These are phyloP conservation scores for Aspergillus haitiensis DNA, from an alignment of 495 filamentous ascomycete genomes.

Conservation along the genomic window DNA sequence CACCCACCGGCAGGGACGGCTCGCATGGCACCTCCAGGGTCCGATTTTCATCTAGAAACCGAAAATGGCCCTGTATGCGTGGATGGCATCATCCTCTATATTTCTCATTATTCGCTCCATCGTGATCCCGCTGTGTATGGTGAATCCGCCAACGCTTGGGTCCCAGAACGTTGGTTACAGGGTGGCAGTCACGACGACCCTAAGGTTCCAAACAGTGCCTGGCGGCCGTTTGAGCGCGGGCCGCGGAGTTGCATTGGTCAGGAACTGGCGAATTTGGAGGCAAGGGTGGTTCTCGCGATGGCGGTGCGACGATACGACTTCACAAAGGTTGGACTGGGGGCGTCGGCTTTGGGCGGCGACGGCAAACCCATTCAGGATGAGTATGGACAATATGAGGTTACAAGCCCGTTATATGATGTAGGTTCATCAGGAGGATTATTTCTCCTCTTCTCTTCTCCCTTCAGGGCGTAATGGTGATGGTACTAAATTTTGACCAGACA, in stretches of 20 bases:
- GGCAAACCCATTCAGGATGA: slow-evolving; percentile 30
- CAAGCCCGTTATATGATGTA: slow-evolving; percentile 47
- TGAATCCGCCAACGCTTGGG: slow-evolving; percentile 19
- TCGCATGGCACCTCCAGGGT: slow-evolving; percentile 34
- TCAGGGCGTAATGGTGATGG: not conserved
- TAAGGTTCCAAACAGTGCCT: slow-evolving; percentile 34
- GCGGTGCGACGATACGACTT: slow-evolving; percentile 44
- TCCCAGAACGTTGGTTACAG: slow-evolving; percentile 29
- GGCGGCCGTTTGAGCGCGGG: slow-evolving; percentile 50
- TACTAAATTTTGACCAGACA: slow-evolving; percentile 11
- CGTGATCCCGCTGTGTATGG: slow-evolving; percentile 26
- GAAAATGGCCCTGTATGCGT: slow-evolving; percentile 36
- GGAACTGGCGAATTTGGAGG: slow-evolving; percentile 46
- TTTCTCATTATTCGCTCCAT: slow-evolving; percentile 24
- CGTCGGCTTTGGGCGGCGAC: slow-evolving; percentile 24
- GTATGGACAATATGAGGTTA: slow-evolving; percentile 43
- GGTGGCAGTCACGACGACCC: slow-evolving; percentile 1
- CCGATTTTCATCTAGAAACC: slow-evolving; percentile 29
- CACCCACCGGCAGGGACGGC: slow-evolving; percentile 44
- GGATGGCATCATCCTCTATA: slow-evolving; percentile 30
- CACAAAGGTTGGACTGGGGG: slow-evolving; percentile 46
- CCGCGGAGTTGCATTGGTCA: slow-evolving; percentile 54
- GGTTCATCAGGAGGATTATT: slow-evolving; percentile 21
- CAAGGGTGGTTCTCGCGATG: slow-evolving; percentile 40
- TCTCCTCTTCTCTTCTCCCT: not conserved